Evolutionary conservation across 345 rosid genomes (phyloP).

Genomic region (Eucalyptus curtisii): DNA sequence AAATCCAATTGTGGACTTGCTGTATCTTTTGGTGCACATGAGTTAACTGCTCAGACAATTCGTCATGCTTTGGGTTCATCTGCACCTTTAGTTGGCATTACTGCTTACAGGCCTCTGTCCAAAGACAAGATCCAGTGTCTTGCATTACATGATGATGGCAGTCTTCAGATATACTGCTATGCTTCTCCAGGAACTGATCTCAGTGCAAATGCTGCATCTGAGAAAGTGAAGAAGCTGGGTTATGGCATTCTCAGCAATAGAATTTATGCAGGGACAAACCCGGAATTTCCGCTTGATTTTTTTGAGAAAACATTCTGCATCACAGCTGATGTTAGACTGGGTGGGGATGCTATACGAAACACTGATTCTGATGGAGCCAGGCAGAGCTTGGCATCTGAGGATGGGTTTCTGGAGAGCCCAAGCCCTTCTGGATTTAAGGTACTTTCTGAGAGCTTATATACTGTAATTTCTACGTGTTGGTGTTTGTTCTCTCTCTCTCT

Average conservation of each 20-base stretch:
- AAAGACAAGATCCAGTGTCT: constrained; percentile 91
- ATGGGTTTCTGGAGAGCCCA: constrained; percentile 90
- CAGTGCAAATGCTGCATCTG: constrained; percentile 51
- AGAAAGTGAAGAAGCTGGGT: constrained; percentile 81
- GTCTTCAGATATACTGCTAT: constrained; percentile 91
- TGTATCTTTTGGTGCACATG: constrained; percentile 49
- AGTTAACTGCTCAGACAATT: constrained; percentile 62
- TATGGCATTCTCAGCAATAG: constrained; percentile 75
- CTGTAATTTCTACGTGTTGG: background rate
- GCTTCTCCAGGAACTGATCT: constrained; percentile 50
- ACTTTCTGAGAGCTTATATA: background rate
- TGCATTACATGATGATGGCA: constrained; percentile 95
- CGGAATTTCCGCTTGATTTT: constrained; percentile 94
- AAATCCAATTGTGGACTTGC: constrained; percentile 74
- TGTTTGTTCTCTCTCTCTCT: background rate
- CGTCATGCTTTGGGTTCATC: constrained; percentile 75
- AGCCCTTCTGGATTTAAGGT: constrained; percentile 91
- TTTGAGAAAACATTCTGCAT: constrained; percentile 93
- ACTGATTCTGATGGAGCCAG: constrained; percentile 93
- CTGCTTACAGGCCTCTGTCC: constrained; percentile 88
- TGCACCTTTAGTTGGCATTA: constrained; percentile 80
- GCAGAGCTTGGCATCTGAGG: constrained; percentile 82
- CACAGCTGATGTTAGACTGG: constrained; percentile 82
- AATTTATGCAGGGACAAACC: constrained; percentile 70
- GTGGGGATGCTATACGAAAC: constrained; percentile 88